A percentile compares a stretch with the other conserved stretches of the same genome.
These are phyloP conservation scores for Syzygium malaccense DNA, from an alignment of 441 rosid genomes.

Conservation along the genomic window DNA sequence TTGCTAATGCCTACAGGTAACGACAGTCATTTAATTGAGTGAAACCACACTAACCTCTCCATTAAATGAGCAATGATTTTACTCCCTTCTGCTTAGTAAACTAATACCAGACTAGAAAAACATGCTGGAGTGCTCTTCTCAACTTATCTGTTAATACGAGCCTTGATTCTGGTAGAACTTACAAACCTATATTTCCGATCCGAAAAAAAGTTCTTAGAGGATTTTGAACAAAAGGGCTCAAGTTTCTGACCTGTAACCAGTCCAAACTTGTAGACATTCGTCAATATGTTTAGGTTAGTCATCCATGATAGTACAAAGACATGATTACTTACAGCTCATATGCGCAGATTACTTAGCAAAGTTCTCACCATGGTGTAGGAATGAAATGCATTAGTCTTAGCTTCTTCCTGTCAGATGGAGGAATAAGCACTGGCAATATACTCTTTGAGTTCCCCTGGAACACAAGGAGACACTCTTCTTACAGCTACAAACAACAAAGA, in stretches of 20 bases:
- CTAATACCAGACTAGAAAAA: background rate
- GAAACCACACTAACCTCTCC: background rate
- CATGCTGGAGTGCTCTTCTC: background rate
- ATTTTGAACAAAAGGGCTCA: background rate
- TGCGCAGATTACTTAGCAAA: constrained; percentile 88
- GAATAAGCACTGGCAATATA: constrained; percentile 93
- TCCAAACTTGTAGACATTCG: too few relatives aligned
- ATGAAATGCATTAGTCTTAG: constrained; percentile 81
- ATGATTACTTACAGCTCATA: constrained; percentile 73
- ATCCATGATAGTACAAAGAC: background rate
- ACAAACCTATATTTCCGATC: background rate
- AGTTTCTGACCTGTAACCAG: background rate
- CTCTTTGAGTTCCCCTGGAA: constrained; percentile 90
- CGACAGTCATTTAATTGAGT: constrained; percentile 1
- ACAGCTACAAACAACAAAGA: constrained; percentile 48
- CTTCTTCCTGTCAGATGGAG: constrained; percentile 94
- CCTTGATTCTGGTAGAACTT: background rate
- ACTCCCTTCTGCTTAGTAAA: background rate
- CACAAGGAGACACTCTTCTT: constrained; percentile 72
- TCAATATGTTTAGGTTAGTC: background rate
- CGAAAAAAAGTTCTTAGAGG: background rate
- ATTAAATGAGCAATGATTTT: background rate
- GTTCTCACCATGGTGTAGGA: constrained; percentile 97
- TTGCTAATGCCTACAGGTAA: constrained; percentile 73
- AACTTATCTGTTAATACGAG: background rate